Percentiles rank a stretch among this genome's conserved stretches.
Conservation (phyloP, 1,139 yeast genomes). For the Geotrichum fermentans region DNA sequence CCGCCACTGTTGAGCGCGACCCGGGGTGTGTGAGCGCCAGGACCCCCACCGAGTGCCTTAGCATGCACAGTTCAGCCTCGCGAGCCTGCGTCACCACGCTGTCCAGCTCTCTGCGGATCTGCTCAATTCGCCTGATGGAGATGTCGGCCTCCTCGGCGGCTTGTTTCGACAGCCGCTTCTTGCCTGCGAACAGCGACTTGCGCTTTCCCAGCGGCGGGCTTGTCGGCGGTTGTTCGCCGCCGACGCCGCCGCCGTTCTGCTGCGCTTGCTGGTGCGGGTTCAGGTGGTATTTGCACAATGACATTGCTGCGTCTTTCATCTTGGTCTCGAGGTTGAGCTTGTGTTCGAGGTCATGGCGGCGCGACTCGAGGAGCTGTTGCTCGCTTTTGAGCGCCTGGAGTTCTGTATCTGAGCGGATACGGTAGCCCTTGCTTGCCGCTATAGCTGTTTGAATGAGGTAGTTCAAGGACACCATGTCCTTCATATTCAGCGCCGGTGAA, state of each 20-base stretch:
- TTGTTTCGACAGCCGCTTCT: constrained; percentile 2
- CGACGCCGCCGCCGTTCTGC: background rate
- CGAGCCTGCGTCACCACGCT: background rate
- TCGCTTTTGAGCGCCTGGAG: constrained; percentile 5
- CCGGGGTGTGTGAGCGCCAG: constrained; percentile 5
- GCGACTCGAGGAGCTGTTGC: background rate
- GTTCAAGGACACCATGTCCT: constrained; percentile 5
- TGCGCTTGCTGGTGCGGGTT: background rate
- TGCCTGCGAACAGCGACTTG: background rate
- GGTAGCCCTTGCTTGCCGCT: background rate
- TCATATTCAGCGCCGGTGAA: background rate
- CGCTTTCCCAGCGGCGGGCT: background rate
- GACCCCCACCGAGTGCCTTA: constrained; percentile 9
- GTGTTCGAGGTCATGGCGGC: background rate
- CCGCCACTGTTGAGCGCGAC: background rate
- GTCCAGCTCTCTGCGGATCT: constrained; percentile 2
- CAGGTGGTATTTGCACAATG: constrained; percentile 31
- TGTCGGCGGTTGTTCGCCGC: background rate
- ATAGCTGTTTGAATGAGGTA: constrained; percentile 32
- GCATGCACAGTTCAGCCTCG: background rate
- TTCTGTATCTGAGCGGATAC: constrained; percentile 2
- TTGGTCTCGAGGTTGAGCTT: constrained; percentile 1
- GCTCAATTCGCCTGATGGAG: background rate
- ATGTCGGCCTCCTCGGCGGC: constrained; percentile 2
- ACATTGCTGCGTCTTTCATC: constrained; percentile 34